phyloP scores from a whole-genome alignment of 306 rosid species.

The Glycine latifolia region DNA sequence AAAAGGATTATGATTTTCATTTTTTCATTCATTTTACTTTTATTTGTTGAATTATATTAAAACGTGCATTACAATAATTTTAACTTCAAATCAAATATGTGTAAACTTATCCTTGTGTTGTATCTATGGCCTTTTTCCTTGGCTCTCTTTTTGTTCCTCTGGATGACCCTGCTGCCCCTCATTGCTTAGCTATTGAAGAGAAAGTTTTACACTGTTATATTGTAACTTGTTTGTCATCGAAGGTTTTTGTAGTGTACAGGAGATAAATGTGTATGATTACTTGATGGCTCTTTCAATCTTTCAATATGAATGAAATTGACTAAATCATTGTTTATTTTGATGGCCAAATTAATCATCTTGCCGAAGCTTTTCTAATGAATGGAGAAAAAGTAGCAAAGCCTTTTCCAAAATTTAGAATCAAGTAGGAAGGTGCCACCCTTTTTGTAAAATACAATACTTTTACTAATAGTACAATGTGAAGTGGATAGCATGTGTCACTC shows the following conservation, averaged over 20 bases:
- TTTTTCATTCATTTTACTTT: no score
- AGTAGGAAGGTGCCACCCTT: conserved; percentile 1
- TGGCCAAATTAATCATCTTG: conserved; percentile 30
- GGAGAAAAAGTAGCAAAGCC: conserved; percentile 10
- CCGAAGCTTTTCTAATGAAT: conserved; percentile 31
- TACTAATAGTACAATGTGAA: background rate
- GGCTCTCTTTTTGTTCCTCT: conserved; percentile 7
- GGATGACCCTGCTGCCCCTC: no score
- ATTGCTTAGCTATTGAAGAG: conserved; percentile 10
- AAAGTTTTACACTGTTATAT: conserved; percentile 46
- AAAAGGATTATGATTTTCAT: no score
- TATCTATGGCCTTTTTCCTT: no score
- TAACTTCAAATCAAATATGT: no score
- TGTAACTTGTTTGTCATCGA: background rate
- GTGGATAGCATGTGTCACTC: conserved; percentile 26
- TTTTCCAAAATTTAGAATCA: conserved; percentile 41
- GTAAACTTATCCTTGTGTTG: background rate
- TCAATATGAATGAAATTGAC: background rate
- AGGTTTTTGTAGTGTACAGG: background rate
- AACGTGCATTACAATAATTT: no score
- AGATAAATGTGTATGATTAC: conserved; percentile 19
- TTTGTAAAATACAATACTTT: background rate
- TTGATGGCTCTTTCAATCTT: conserved; percentile 7
- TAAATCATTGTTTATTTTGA: conserved; percentile 37
- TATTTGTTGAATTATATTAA: no score